These are phyloP conservation scores for Hemileia vastatrix DNA, from an alignment of 1,284 basidiomycete species.

Conservation along the genomic window DNA sequence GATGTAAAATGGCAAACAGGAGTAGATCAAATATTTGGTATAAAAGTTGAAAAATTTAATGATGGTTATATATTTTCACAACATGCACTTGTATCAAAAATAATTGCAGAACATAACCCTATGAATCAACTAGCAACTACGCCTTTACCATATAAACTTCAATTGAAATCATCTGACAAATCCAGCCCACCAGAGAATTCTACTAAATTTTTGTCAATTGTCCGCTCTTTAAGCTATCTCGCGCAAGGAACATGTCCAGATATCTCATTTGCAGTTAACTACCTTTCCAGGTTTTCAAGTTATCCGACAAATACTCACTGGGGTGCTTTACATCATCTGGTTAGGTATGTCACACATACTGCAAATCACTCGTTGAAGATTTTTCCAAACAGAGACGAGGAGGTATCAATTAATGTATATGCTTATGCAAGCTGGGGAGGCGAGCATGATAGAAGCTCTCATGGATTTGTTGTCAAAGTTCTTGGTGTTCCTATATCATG, in stretches of 20 bases:
- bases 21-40: too few species aligned
- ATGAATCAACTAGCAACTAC: too few species aligned
- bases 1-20: too few species aligned
- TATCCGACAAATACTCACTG: slow-evolving; percentile 1
- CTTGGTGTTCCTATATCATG: background rate
- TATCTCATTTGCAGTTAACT: slow-evolving; percentile 1
- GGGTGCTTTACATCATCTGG: background rate
- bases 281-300: background rate
- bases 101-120: too few species aligned
- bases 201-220: background rate
- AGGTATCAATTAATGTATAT: background rate
- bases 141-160: too few species aligned
- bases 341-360: background rate
- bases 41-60: too few species aligned
- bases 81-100: too few species aligned
- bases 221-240: background rate
- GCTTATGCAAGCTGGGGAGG: slow-evolving; percentile 6
- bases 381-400: background rate
- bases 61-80: too few species aligned
- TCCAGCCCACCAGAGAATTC: too few species aligned
- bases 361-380: too few species aligned
- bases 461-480: background rate
- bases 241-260: slow-evolving; percentile 6
- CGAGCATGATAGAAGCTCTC: background rate
- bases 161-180: too few species aligned